These are phyloP conservation scores for Talaromyces wortmannii DNA, from an alignment of 495 filamentous ascomycete genomes.

Conservation along the genomic window DNA sequence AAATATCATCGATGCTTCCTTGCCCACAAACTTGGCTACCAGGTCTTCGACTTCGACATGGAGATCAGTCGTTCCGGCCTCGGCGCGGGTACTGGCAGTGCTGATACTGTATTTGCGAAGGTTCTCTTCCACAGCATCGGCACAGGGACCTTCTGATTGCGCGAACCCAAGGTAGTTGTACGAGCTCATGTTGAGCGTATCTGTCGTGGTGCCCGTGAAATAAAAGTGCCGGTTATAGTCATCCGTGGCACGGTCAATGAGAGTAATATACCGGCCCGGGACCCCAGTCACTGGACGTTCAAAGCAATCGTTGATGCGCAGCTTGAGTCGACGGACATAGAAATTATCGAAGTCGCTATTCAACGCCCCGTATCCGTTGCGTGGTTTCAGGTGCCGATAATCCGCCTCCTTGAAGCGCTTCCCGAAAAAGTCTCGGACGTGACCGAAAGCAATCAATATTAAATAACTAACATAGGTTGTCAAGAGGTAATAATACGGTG, in stretches of 20 bases:
- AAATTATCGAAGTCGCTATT: constrained; percentile 99
- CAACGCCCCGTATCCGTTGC: constrained; percentile 90
- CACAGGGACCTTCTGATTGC: constrained; percentile 94
- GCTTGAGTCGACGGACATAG: constrained; percentile 86
- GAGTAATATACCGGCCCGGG: constrained; percentile 85
- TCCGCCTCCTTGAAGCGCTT: constrained; percentile 81
- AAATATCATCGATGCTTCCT: constrained; percentile 90
- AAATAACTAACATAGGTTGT: constrained; percentile 98
- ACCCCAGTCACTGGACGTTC: constrained; percentile 87
- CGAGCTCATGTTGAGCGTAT: constrained; percentile 96
- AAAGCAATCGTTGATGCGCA: constrained; percentile 95
- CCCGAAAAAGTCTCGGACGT: constrained; percentile 95
- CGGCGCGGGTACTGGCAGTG: constrained; percentile 70
- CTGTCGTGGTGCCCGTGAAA: constrained; percentile 82
- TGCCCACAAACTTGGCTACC: constrained; percentile 86
- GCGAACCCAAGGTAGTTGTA: constrained; percentile 99
- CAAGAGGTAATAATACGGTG: constrained; percentile 91
- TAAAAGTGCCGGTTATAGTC: constrained; percentile 86
- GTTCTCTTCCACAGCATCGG: constrained; percentile 81
- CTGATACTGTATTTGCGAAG: constrained; percentile 80
- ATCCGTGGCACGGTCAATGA: constrained; percentile 80
- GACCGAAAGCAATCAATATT: constrained; percentile 90
- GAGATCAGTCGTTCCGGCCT: constrained; percentile 83
- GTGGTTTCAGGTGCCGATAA: constrained; percentile 75
- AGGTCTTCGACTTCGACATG: constrained; percentile 82